These are phyloP conservation scores for Entoloma clypeatum DNA, from an alignment of 1,284 basidiomycete species.

Conservation along the genomic window DNA sequence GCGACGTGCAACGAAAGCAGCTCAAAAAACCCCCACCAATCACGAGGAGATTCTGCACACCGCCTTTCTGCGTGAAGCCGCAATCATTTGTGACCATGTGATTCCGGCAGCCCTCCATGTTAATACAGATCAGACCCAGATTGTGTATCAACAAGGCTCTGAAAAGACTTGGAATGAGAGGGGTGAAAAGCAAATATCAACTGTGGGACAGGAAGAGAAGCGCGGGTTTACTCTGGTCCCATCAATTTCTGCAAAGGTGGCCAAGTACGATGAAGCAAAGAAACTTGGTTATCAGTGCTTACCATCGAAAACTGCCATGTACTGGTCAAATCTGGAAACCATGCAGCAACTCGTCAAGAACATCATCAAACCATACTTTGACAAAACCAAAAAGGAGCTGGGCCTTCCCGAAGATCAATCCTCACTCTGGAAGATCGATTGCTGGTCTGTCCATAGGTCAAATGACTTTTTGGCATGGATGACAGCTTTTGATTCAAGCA, in stretches of 20 bases:
- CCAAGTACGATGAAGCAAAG: conserved; percentile 19
- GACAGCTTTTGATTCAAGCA: conserved; percentile 16
- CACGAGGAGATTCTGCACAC: conserved; percentile 19
- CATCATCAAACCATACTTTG: conserved; percentile 32
- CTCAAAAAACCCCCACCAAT: conserved; percentile 30
- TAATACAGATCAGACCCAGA: conserved; percentile 33
- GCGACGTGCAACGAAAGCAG: conserved; percentile 27
- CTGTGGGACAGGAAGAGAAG: conserved; percentile 33
- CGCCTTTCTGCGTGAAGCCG: conserved; percentile 24
- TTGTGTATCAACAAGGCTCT: conserved; percentile 21
- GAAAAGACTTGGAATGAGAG: conserved; percentile 24
- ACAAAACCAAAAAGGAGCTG: conserved; percentile 18
- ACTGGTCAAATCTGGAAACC: conserved; percentile 34
- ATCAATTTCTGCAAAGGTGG: conserved; percentile 20
- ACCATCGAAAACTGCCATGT: conserved; percentile 26
- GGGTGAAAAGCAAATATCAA: conserved; percentile 28
- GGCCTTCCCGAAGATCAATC: conserved; percentile 23
- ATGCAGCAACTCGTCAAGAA: conserved; percentile 32
- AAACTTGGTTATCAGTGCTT: conserved; percentile 27
- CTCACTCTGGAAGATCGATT: conserved; percentile 26
- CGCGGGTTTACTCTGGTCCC: conserved; percentile 31
- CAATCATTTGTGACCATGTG: conserved; percentile 21
- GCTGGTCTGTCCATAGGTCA: conserved; percentile 23
- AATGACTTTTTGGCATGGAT: conserved; percentile 22
- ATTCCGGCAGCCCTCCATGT: conserved; percentile 22